A percentile compares a stretch with the other conserved stretches of the same genome.
phyloP scores from a whole-genome alignment of 208 protist genomes.

The Trypanosoma cruzi region DNA sequence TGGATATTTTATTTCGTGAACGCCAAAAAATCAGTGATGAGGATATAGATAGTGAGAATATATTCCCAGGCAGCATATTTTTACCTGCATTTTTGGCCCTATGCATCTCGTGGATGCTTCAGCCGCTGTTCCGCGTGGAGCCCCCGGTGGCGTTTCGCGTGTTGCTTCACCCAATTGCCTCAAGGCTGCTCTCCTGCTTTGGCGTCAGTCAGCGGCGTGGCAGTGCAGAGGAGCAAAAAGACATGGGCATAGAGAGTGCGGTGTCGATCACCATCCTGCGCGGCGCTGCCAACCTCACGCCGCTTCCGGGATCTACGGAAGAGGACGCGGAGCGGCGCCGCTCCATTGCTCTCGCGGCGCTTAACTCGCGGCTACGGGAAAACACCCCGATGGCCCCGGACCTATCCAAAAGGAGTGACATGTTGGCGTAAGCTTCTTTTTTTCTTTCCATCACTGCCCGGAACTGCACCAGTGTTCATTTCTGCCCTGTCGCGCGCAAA shows the following conservation, averaged over 20 bases:
- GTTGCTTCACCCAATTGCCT: constrained; percentile 16
- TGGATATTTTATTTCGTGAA: constrained; percentile 24
- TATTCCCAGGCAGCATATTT: constrained; percentile 28
- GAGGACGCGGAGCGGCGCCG: constrained; percentile 81
- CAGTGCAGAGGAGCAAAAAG: not conserved
- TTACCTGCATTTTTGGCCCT: constrained; percentile 21
- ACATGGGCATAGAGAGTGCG: not conserved
- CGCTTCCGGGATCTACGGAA: constrained; percentile 66
- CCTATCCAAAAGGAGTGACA: not conserved
- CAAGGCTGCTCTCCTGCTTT: not conserved
- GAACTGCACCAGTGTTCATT: no score
- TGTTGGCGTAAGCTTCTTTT: not conserved
- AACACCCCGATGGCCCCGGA: not conserved
- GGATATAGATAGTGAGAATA: constrained; percentile 12
- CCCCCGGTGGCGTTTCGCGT: constrained; percentile 2
- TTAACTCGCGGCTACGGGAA: constrained; percentile 52
- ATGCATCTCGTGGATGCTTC: constrained; percentile 13
- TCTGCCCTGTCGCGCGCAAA: no score
- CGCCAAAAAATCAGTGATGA: constrained; percentile 16
- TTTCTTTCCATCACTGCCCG: no score
- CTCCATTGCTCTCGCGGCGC: constrained; percentile 64
- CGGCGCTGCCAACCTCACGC: constrained; percentile 6
- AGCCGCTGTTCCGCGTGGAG: constrained; percentile 3
- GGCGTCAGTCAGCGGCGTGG: not conserved
- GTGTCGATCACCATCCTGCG: constrained; percentile 19